Evolutionary conservation across 2,329 filamentous ascomycete genomes (phyloP).

Genomic region (Ascochyta fabae): DNA sequence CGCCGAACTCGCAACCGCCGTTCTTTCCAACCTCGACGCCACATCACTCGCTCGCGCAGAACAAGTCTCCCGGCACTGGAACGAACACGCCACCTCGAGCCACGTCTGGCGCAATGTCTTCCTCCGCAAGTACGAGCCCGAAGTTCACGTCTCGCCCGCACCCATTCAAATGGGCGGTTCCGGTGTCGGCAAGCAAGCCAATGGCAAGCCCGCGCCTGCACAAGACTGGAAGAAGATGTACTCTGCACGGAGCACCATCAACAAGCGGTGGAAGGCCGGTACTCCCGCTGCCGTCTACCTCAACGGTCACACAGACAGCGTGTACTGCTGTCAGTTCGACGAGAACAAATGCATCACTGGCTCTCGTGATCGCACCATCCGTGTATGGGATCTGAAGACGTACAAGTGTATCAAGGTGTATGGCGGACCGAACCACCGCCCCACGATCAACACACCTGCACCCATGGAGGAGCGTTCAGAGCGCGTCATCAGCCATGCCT

Average conservation of each 20-base stretch:
- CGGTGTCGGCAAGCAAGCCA: slow-evolving; percentile 59
- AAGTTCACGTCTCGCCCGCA: slow-evolving; percentile 53
- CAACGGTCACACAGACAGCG: slow-evolving; percentile 91
- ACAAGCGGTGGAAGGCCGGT: slow-evolving; percentile 78
- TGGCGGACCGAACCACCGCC: slow-evolving; percentile 72
- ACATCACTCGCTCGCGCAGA: slow-evolving; percentile 62
- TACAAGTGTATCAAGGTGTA: slow-evolving; percentile 86
- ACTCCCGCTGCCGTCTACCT: slow-evolving; percentile 85
- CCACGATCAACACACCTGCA: slow-evolving; percentile 55
- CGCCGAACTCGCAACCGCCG: slow-evolving; percentile 63
- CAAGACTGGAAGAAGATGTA: slow-evolving; percentile 91
- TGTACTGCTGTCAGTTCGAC: slow-evolving; percentile 98
- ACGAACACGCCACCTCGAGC: slow-evolving; percentile 60
- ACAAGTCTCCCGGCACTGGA: slow-evolving; percentile 64
- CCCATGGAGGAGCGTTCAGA: slow-evolving; percentile 50
- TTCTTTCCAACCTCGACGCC: slow-evolving; percentile 67
- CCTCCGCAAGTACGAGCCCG: slow-evolving; percentile 59
- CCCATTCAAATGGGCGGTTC: slow-evolving; percentile 58
- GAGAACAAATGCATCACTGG: slow-evolving; percentile 98
- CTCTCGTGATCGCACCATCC: slow-evolving; percentile 92
- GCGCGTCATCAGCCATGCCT: slow-evolving; percentile 53
- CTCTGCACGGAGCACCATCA: slow-evolving; percentile 75
- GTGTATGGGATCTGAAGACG: slow-evolving; percentile 93
- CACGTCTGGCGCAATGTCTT: slow-evolving; percentile 71
- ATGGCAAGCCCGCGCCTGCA: slow-evolving; percentile 55